Base-by-base conservation (phyloP, 768 basidiomycete species). In the Mycena chlorophos region DNA sequence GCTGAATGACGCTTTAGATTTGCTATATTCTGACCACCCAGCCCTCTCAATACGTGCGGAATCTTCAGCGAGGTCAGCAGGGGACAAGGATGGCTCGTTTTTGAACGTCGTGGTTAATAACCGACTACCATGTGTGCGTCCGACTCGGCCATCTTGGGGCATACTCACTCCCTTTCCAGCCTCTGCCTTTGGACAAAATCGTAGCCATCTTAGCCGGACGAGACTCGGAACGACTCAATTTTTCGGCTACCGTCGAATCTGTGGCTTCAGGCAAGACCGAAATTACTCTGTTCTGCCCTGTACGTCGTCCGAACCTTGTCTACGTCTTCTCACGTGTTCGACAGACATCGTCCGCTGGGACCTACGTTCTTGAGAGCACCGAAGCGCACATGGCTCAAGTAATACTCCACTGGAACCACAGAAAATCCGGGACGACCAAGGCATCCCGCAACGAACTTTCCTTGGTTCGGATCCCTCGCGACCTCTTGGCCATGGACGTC, bases 321-420 rank as follows among this genome's bases (percentile, higher is more conserved):
- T 28, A 19, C 42, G 42, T 47, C 3, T 49, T 39, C 30, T 34
- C 14, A 3, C 16, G 29, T 48, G 22, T 25, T 43, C 25, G 13
- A 12, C 40, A 93, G 93, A 88, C 85, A 16, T 80, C 89, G 3
- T 77, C 84, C 16, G 73, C 78, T 43, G 95, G 94, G 12, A 76
- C 79, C 1, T 91, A 88, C 65, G 62, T 83, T 2, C 74, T 89
- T 23, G 88, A 91, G 29, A 76, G 77, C 30, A 87, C 81, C 16
- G 86, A 91, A 69, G 75, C 89, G 22, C 82, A 79, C 16, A 72
- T 89, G 54, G 79, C 86, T 3, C 80, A 78, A 27, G 75, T 94
- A 16, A 72, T 79, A 43, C 76, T 95, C 42, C 86, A 89, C 64
- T 88, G 86, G 80, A 75, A 73, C 37, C 74, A 84, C 63, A 74